These are phyloP conservation scores for Ogataea hybrid DNA, from an alignment of 1,139 yeast genomes.

Conservation along the genomic window DNA sequence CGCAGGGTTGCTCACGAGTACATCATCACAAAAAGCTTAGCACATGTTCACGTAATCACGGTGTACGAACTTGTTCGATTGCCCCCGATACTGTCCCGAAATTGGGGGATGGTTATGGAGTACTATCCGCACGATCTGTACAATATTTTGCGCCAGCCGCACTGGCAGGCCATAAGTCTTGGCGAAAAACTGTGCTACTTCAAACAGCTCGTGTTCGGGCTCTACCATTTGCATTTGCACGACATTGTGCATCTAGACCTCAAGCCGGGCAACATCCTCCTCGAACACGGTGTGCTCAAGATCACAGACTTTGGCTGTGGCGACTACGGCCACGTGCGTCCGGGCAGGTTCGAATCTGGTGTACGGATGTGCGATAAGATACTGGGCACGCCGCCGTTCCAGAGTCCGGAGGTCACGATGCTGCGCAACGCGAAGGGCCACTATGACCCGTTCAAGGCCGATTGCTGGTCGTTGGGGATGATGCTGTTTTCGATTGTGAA, in stretches of 20 bases:
- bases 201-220: conserved; percentile 55
- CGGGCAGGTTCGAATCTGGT: conserved; percentile 50
- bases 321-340: conserved; percentile 57
- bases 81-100: conserved; percentile 59
- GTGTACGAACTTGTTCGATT: conserved; percentile 56
- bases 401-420: conserved; percentile 73
- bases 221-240: conserved; percentile 51
- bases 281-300: conserved; percentile 55
- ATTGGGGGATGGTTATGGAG: conserved; percentile 78
- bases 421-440: conserved; percentile 24
- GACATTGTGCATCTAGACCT: conserved; percentile 65
- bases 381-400: conserved; percentile 80
- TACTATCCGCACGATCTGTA: conserved; percentile 58
- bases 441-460: conserved; percentile 69
- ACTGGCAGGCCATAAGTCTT: conserved; percentile 42
- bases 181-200: conserved; percentile 59
- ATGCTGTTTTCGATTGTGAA: conserved; percentile 58
- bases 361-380: conserved; percentile 45
- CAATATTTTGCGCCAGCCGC: conserved; percentile 42
- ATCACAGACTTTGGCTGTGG: conserved; percentile 78
- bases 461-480: conserved; percentile 73
- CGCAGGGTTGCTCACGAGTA: conserved; percentile 62
- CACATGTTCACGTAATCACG: conserved; percentile 54
- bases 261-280: conserved; percentile 62
- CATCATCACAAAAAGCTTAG: conserved; percentile 53